Evolutionary conservation across 495 filamentous ascomycete genomes (phyloP), one percentile per base, ranked within the genome.

Genomic region (Penicillium cinerascens): DNA sequence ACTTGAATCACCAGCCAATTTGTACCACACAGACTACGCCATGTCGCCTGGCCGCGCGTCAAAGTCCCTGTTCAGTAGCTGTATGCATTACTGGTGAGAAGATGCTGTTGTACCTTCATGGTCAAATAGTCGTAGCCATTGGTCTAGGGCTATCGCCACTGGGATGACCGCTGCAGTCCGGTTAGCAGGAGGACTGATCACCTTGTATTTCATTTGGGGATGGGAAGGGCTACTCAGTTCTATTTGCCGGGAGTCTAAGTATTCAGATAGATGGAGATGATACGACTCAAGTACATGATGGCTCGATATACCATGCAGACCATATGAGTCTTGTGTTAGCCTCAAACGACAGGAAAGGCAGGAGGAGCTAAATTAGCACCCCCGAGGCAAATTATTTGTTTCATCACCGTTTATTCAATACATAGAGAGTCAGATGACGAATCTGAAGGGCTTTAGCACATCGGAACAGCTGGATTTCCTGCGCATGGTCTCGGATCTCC

Each of bases 21-120:
- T 20, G 49, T 53, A 56, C 55, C 38, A 52, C 55, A 61, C 54
- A 58, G 38, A 26, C 23, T 49, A 42, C 33, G 10, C 22, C 20
- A 60, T 52, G 45, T 17, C 26, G 50, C 58, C 57, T 20, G 52
- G 57, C 51, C 63, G 63, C 63, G 63, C 60, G 60, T 60, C 63
- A 63, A 53, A 55, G 40, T 52, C 54, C 52, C 47, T 66, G 57
- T 51, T 43, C 42, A 54, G 54, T 56, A 49, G 46, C 52, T 66
- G 52, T 63, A 17, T 15, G 47, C 43, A 53, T 60, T 38, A 22
- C 52, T 61, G 61, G 35, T 22, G 6, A 41, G 40, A 48, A 36
- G 26, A 22, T 27, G 11, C 15, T 42, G 26, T 37, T 25, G 25
- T 44, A 45, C 26, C 9, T 44, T 45, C 4, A 10, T 10, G 27